Evolutionary conservation across 2,329 filamentous ascomycete species (phyloP).

Genomic region (Seiridium unicorne): DNA sequence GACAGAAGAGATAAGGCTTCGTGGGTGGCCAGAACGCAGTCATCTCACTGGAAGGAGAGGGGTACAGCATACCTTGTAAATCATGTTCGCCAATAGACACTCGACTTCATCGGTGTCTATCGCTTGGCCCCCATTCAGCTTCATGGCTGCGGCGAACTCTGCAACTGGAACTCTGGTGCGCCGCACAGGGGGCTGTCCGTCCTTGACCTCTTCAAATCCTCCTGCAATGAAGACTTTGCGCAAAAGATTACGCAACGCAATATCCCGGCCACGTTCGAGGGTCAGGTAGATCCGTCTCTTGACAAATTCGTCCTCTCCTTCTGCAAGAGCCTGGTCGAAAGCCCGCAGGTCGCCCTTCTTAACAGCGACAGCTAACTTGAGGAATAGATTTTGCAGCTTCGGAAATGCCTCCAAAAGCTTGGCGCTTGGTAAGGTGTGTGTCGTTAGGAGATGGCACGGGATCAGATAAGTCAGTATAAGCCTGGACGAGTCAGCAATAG

Average conservation of each 20-base stretch:
- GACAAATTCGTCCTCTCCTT: conserved; percentile 89
- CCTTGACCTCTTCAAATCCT: conserved; percentile 77
- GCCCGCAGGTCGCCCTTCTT: conserved; percentile 76
- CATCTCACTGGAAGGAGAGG: not conserved
- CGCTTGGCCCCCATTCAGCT: conserved; percentile 64
- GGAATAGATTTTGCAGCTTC: conserved; percentile 72
- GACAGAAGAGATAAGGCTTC: no score
- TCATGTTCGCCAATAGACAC: conserved; percentile 91
- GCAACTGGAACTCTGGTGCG: conserved; percentile 77
- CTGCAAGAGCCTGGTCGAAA: conserved; percentile 79
- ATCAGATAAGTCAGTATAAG: conserved; percentile 94
- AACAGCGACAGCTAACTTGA: conserved; percentile 76
- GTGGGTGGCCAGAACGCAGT: not conserved
- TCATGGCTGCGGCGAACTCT: conserved; percentile 83
- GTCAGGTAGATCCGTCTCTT: conserved; percentile 92
- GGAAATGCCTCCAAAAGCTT: conserved; percentile 73
- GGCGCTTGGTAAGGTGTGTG: conserved; percentile 75
- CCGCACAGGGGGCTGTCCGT: conserved; percentile 60
- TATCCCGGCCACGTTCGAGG: conserved; percentile 86
- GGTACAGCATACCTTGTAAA: conserved; percentile 78
- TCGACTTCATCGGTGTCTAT: conserved; percentile 92
- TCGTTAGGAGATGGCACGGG: conserved; percentile 86
- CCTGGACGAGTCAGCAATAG: conserved; percentile 41
- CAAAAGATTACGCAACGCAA: conserved; percentile 86
- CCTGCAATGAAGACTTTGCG: conserved; percentile 86